Evolutionary conservation across 257 asterid species (phyloP).

Genomic region (Thymus mandschuricus): DNA sequence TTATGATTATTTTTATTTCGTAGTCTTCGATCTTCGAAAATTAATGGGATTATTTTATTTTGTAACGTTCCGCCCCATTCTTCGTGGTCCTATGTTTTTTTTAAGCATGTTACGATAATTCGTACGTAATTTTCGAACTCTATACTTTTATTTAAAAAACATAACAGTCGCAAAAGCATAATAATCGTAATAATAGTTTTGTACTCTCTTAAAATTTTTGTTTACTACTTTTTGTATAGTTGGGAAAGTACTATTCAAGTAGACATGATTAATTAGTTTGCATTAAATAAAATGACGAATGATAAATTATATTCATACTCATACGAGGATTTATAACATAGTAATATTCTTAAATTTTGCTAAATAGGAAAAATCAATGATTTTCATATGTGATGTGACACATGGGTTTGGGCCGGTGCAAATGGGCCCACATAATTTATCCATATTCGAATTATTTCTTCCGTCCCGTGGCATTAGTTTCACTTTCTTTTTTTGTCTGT

Average conservation of each 20-base stretch:
- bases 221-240: too few relatives aligned
- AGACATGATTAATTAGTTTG: too few relatives aligned
- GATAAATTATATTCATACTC: too few relatives aligned
- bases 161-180: neutral
- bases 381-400: neutral
- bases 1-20: slow-evolving; percentile 2
- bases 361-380: neutral
- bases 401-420: slow-evolving; percentile 5
- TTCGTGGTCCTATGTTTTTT: slow-evolving; percentile 40
- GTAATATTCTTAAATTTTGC: too few relatives aligned
- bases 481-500: too few relatives aligned
- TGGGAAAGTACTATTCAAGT: too few relatives aligned
- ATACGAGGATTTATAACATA: neutral
- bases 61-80: slow-evolving; percentile 37
- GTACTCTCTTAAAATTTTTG: too few relatives aligned
- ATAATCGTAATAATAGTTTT: too few relatives aligned
- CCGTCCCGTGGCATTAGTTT: too few relatives aligned
- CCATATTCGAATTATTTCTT: too few relatives aligned
- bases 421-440: neutral
- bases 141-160: neutral
- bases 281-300: too few relatives aligned
- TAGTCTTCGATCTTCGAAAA: slow-evolving; percentile 16
- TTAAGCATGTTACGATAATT: slow-evolving; percentile 36
- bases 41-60: slow-evolving; percentile 6
- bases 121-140: slow-evolving; percentile 25